Evolutionary conservation across 2,329 filamentous ascomycete genomes (phyloP).

Genomic region (Rutstroemia sp.): DNA sequence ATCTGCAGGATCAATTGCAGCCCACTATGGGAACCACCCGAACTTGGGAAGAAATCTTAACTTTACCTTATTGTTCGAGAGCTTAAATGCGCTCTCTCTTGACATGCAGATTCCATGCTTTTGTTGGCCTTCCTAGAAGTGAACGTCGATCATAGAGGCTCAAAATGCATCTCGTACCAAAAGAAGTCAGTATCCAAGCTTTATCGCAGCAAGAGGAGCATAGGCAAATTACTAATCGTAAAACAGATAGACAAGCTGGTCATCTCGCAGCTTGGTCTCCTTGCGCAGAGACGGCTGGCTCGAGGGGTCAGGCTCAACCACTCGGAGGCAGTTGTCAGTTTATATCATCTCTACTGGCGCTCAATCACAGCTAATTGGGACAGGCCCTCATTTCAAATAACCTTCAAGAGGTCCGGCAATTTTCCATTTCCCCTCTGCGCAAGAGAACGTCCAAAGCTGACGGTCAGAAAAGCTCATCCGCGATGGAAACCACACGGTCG

Average conservation of each 20-base stretch:
- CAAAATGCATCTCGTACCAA: conserved; percentile 41
- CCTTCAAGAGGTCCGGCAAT: conserved; percentile 63
- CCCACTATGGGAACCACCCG: too few relatives aligned
- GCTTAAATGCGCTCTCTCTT: too few relatives aligned
- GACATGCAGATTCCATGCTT: too few relatives aligned
- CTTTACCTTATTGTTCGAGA: too few relatives aligned
- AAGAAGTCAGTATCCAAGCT: conserved; percentile 34
- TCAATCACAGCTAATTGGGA: conserved; percentile 9
- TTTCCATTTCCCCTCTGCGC: neutral
- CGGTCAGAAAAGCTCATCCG: conserved; percentile 61
- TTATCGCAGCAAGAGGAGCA: neutral
- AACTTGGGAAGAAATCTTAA: too few relatives aligned
- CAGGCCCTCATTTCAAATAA: conserved; percentile 79
- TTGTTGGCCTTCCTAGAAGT: neutral
- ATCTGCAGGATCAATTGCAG: too few relatives aligned
- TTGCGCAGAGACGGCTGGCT: conserved; percentile 83
- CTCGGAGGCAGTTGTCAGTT: conserved; percentile 68
- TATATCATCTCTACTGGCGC: conserved; percentile 10
- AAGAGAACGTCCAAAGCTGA: conserved; percentile 12
- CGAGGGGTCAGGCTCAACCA: conserved; percentile 86
- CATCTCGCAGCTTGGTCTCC: conserved; percentile 78
- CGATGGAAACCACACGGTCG: conserved; percentile 87
- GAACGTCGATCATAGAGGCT: neutral
- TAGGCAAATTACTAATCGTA: neutral
- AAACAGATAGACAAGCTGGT: conserved; percentile 87